Conservation (phyloP, 768 basidiomycete species). For the Pleurotus ostreatus region DNA sequence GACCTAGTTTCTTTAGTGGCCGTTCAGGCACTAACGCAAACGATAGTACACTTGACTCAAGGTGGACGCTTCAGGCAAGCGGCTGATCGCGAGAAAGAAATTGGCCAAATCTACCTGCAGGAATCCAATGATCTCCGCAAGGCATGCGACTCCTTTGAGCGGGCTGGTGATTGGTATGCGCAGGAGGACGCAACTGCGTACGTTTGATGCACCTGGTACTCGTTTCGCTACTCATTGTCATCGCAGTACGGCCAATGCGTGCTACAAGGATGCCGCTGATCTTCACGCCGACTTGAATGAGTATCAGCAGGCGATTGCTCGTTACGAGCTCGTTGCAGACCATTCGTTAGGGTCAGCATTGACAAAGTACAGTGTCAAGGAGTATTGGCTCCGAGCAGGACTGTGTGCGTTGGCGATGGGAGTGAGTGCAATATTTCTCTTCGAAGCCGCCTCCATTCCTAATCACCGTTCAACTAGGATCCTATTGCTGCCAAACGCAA, state of each 20-base stretch:
- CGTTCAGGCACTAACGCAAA: constrained; percentile 79
- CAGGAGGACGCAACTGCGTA: constrained; percentile 96
- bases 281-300: constrained; percentile 87
- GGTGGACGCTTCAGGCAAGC: constrained; percentile 94
- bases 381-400: constrained; percentile 88
- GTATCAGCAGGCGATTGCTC: constrained; percentile 78
- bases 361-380: constrained; percentile 99
- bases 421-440: constrained; percentile 40
- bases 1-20: constrained; percentile 58
- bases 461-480: constrained; percentile 49
- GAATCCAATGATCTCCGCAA: constrained; percentile 74
- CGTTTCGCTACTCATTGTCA: not conserved
- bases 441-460: not conserved
- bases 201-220: constrained; percentile 24
- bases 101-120: constrained; percentile 89
- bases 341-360: constrained; percentile 75
- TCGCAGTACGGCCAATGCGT: constrained; percentile 86
- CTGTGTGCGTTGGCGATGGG: constrained; percentile 86
- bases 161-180: constrained; percentile 96
- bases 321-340: constrained; percentile 88
- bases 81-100: constrained; percentile 96
- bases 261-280: constrained; percentile 96
- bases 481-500: constrained; percentile 79
- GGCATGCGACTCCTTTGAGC: constrained; percentile 87
- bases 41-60: constrained; percentile 78